Evolutionary conservation across 768 basidiomycete species (phyloP), one percentile per base, ranked within the genome.

Genomic region (Boletales sp.): DNA sequence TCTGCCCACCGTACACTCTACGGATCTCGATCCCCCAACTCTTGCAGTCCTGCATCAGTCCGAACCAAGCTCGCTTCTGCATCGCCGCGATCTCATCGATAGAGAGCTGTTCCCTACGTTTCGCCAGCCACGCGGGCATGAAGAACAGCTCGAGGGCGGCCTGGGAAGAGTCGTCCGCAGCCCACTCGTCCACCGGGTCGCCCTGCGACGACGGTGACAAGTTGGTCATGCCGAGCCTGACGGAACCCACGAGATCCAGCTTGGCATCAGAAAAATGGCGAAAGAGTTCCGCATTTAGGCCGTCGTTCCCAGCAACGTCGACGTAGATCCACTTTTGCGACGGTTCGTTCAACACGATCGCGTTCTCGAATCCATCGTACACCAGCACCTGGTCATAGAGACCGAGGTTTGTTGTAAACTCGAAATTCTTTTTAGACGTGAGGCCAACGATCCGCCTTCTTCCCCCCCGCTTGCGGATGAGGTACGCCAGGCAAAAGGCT

Each of bases 111-210:
- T 69, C 67, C 57, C 69, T 74, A 13, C 84, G 81, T 18, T 75
- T 68, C 38, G 75, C 71, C 2, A 87, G 69, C 86, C 86, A 87
- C 63, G 84, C 82, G 3, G 76, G 75, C 82, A 81, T 84, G 66
- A 87, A 87, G 61, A 87, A 87, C 13, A 66, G 65, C 54, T 84
- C 82, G 11, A 75, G 51, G 3, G 45, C 34, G 10, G 21, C 45
- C 13, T 45, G 44, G 0, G 32, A 43, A 30, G 63, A 55, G 41
- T 69, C 63, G 45, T 75, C 76, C 4, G 63, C 65, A 15, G 55
- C 64, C 77, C 78, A 78, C 35, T 71, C 60, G 19, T 69, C 56
- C 6, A 63, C 57, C 8, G 61, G 54, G 5, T 61, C 60, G 19
- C 62, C 60, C 11, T 68, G 54, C 0, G 77, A 65, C 3, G 75